Percentiles rank a stretch among this genome's conserved stretches.
Evolutionary conservation across 2,329 filamentous ascomycete genomes (phyloP).

Genomic region (Botrytis fragariae): DNA sequence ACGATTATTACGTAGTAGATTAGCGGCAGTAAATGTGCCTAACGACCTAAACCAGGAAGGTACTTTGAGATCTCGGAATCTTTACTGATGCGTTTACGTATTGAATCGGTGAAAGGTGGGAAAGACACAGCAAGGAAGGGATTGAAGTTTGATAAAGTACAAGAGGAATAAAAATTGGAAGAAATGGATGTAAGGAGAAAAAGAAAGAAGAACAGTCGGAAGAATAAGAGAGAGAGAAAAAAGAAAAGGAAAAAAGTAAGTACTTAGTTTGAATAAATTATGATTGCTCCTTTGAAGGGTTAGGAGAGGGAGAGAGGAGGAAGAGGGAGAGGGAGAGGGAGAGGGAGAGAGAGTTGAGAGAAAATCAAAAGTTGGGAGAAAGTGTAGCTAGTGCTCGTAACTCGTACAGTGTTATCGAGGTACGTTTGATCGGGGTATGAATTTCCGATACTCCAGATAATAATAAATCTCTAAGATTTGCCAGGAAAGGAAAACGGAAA

Average conservation of each 20-base stretch:
- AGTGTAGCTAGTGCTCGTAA: background rate
- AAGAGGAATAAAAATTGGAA: background rate
- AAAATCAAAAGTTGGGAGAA: background rate
- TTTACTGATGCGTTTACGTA: background rate
- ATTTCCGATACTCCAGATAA: background rate
- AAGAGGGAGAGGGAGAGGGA: no score
- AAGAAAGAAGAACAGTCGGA: background rate
- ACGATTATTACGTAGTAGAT: conserved; percentile 17
- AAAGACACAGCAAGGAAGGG: background rate
- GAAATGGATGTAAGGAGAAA: background rate
- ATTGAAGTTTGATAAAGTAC: background rate
- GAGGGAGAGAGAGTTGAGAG: background rate
- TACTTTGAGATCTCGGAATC: background rate
- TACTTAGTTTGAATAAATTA: background rate
- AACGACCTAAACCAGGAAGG: conserved; percentile 5
- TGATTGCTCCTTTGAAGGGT: background rate
- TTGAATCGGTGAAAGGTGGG: background rate
- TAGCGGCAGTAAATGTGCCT: conserved; percentile 6
- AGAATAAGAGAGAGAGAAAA: background rate
- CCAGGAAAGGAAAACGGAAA: conserved; percentile 8
- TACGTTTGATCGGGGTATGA: background rate
- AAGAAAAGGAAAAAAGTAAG: background rate
- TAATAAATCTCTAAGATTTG: background rate
- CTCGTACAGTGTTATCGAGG: background rate
- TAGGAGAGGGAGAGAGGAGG: no score